These are phyloP conservation scores for Fallopia convolvulus DNA, from an alignment of 148 eudicot species.

Conservation along the genomic window DNA sequence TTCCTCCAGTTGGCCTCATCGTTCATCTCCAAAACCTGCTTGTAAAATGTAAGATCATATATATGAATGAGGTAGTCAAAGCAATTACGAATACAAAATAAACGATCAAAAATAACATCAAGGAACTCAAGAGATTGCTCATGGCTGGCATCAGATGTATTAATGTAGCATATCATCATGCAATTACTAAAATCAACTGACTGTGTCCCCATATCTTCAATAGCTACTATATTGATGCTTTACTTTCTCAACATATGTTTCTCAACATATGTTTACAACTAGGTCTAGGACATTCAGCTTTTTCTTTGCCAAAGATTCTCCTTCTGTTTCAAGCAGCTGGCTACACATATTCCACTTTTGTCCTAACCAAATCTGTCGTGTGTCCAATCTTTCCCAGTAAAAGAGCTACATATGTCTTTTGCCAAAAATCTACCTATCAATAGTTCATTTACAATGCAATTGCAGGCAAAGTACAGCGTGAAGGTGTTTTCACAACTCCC, in stretches of 20 bases:
- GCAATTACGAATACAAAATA: neutral
- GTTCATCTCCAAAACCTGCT: constrained; percentile 70
- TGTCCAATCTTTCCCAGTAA: neutral
- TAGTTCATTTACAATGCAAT: neutral
- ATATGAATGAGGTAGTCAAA: neutral
- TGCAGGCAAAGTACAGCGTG: neutral
- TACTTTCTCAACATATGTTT: neutral
- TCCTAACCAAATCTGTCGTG: neutral
- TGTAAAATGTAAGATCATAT: neutral
- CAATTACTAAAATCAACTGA: neutral
- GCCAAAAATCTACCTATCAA: neutral
- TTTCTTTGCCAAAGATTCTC: neutral
- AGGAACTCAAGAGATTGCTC: neutral
- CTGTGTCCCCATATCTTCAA: neutral
- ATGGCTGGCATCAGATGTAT: neutral
- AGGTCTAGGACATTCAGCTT: neutral
- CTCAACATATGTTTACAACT: neutral
- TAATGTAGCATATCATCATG: neutral
- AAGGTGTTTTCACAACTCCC: neutral
- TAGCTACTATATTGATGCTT: neutral
- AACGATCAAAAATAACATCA: neutral
- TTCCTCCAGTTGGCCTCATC: constrained; percentile 84
- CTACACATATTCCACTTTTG: neutral
- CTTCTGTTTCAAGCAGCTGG: neutral
- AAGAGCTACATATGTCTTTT: neutral